phyloP scores from a whole-genome alignment of 495 filamentous ascomycete species.

The Eremomyces bilateralis region DNA sequence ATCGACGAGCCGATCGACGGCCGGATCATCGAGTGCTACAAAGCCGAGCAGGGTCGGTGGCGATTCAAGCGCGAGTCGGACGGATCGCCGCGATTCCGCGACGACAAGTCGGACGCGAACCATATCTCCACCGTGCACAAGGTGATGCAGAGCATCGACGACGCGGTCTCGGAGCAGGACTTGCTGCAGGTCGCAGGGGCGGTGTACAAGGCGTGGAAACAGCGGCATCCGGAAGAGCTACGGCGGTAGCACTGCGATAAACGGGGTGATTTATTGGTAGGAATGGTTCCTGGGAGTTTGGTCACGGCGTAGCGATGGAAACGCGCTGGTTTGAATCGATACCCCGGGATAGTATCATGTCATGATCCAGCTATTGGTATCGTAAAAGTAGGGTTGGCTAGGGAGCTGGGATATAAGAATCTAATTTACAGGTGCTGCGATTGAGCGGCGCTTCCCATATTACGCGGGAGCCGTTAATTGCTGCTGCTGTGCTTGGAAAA shows the following conservation, averaged over 20 bases:
- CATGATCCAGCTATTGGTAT: too few relatives aligned
- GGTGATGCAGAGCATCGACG: conserved; percentile 64
- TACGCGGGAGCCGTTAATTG: not conserved
- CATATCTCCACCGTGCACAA: conserved; percentile 59
- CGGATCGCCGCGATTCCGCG: conserved; percentile 46
- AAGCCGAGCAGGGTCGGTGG: conserved; percentile 54
- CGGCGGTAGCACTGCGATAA: too few relatives aligned
- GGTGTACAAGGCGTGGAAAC: conserved; percentile 58
- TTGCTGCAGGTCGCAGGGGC: conserved; percentile 35
- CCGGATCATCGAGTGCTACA: conserved; percentile 68
- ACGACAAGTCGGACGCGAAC: conserved; percentile 82
- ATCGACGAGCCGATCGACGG: conserved; percentile 53
- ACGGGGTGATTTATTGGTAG: too few relatives aligned
- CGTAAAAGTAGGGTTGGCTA: too few relatives aligned
- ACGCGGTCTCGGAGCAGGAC: conserved; percentile 45
- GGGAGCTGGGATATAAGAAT: too few relatives aligned
- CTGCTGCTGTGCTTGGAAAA: conserved; percentile 32
- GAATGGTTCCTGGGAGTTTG: too few relatives aligned
- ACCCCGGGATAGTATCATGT: too few relatives aligned
- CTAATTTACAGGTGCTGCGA: not conserved
- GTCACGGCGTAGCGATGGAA: too few relatives aligned
- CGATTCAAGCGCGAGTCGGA: conserved; percentile 31
- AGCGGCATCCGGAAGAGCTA: conserved; percentile 4
- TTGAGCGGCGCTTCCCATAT: not conserved
- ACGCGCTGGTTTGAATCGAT: too few relatives aligned